phyloP scores from a whole-genome alignment of 2,329 filamentous ascomycete genomes.

The Amylocarpus encephaloides region DNA sequence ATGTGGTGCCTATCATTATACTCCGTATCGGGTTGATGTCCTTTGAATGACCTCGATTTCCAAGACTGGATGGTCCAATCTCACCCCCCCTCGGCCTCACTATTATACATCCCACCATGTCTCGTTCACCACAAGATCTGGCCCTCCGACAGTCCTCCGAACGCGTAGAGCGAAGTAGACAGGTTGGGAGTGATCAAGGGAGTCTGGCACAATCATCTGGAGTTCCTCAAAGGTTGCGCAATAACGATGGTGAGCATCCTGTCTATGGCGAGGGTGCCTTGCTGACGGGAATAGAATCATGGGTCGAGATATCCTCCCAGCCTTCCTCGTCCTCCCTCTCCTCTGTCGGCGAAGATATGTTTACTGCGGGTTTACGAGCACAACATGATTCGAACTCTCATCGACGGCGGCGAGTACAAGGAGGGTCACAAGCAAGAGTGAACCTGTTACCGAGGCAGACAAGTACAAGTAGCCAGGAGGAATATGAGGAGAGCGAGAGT shows the following conservation, averaged over 20 bases:
- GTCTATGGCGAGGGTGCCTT: slow-evolving; percentile 5
- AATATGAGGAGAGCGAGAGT: slow-evolving; percentile 89
- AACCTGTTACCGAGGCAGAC: slow-evolving; percentile 36
- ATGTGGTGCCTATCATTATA: neutral
- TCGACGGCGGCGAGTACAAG: slow-evolving; percentile 46
- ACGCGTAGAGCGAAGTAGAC: neutral
- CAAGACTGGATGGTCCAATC: neutral
- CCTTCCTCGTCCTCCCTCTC: slow-evolving; percentile 91
- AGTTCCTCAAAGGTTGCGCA: slow-evolving; percentile 18
- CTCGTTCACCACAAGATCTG: slow-evolving; percentile 3
- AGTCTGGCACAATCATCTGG: slow-evolving; percentile 9
- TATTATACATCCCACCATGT: slow-evolving; percentile 3
- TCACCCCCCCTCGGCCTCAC: slow-evolving; percentile 6
- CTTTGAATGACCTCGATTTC: neutral
- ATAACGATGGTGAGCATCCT: slow-evolving; percentile 22
- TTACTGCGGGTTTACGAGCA: slow-evolving; percentile 79
- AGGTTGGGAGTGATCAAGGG: slow-evolving; percentile 2
- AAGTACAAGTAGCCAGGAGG: slow-evolving; percentile 75
- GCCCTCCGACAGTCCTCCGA: neutral
- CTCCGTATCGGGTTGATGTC: neutral
- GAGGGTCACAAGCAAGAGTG: slow-evolving; percentile 33
- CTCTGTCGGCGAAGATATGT: slow-evolving; percentile 78
- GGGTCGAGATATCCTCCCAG: slow-evolving; percentile 90
- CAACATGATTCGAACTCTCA: slow-evolving; percentile 56
- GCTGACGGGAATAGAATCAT: slow-evolving; percentile 61